phyloP scores from a whole-genome alignment of 2,329 filamentous ascomycete genomes.

The Ilyonectria sp. region DNA sequence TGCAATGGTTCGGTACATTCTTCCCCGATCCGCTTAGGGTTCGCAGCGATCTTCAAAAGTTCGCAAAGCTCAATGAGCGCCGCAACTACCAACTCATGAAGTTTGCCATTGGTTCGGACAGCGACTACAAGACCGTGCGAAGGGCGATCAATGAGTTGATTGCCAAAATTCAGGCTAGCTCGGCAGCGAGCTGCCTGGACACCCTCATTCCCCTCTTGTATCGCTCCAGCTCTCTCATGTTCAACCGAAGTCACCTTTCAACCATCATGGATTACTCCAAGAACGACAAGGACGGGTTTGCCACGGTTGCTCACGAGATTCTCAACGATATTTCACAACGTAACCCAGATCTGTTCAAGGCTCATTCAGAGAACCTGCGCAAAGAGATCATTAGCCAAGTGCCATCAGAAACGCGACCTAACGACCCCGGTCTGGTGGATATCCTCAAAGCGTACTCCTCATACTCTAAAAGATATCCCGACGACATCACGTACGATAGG shows the following conservation, averaged over 20 bases:
- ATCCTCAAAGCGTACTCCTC: slow-evolving; percentile 94
- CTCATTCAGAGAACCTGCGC: slow-evolving; percentile 92
- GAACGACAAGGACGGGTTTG: slow-evolving; percentile 84
- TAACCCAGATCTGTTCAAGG: slow-evolving; percentile 92
- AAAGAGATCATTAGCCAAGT: slow-evolving; percentile 87
- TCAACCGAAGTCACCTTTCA: slow-evolving; percentile 94
- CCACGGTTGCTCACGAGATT: slow-evolving; percentile 86
- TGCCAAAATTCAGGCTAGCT: slow-evolving; percentile 81
- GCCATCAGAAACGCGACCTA: slow-evolving; percentile 77
- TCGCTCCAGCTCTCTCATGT: slow-evolving; percentile 85
- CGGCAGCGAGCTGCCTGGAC: slow-evolving; percentile 78
- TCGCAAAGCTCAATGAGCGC: slow-evolving; percentile 91
- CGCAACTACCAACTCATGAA: slow-evolving; percentile 91
- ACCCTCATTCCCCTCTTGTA: slow-evolving; percentile 88
- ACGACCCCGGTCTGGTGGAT: slow-evolving; percentile 84
- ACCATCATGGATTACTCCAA: slow-evolving; percentile 91
- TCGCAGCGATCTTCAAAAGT: slow-evolving; percentile 86
- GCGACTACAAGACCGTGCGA: slow-evolving; percentile 92
- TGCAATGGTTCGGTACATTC: slow-evolving; percentile 80
- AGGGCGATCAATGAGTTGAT: slow-evolving; percentile 92
- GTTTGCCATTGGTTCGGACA: slow-evolving; percentile 87
- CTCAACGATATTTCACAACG: slow-evolving; percentile 92
- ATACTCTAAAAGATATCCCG: slow-evolving; percentile 88
- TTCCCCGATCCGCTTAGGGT: slow-evolving; percentile 83
- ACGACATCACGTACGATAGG: slow-evolving; percentile 85